phyloP scores from a whole-genome alignment of 352 stramenopile species.

The Phytopythium litorale region DNA sequence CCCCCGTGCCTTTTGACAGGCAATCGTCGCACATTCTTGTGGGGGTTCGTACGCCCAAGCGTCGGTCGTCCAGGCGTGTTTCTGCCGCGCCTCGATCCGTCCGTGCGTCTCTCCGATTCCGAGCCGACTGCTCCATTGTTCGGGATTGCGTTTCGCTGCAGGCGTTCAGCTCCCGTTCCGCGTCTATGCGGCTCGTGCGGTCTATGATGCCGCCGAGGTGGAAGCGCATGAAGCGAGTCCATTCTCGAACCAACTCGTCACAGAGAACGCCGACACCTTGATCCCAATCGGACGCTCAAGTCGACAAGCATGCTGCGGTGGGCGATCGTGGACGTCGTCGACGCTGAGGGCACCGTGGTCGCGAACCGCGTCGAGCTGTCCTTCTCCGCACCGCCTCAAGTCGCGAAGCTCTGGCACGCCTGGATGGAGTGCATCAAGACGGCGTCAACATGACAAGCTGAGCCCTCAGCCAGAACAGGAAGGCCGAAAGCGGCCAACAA shows the following conservation, averaged over 20 bases:
- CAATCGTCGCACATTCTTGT: not conserved
- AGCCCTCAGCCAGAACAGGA: not conserved
- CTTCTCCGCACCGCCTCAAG: conserved; percentile 11
- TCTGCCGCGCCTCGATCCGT: not conserved
- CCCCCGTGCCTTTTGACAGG: not conserved
- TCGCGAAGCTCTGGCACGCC: conserved; percentile 4
- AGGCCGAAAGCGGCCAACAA: not conserved
- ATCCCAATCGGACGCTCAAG: not conserved
- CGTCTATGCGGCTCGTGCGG: not conserved
- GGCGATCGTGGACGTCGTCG: conserved; percentile 17
- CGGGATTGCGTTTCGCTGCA: not conserved
- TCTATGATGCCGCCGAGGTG: not conserved
- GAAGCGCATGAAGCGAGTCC: not conserved
- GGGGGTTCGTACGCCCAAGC: not conserved
- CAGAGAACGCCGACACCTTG: not conserved
- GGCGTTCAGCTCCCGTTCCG: not conserved
- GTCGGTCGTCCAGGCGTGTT: not conserved
- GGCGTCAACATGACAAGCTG: not conserved
- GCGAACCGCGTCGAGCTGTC: conserved; percentile 17
- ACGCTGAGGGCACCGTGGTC: conserved; percentile 18
- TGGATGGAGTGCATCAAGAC: conserved; percentile 4
- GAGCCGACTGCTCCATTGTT: not conserved
- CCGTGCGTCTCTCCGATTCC: too few species aligned
- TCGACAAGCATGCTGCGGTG: conserved; percentile 12
- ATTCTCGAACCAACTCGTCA: not conserved